Base-by-base conservation (phyloP, 345 rosid species). In the Aegle marmelos region DNA sequence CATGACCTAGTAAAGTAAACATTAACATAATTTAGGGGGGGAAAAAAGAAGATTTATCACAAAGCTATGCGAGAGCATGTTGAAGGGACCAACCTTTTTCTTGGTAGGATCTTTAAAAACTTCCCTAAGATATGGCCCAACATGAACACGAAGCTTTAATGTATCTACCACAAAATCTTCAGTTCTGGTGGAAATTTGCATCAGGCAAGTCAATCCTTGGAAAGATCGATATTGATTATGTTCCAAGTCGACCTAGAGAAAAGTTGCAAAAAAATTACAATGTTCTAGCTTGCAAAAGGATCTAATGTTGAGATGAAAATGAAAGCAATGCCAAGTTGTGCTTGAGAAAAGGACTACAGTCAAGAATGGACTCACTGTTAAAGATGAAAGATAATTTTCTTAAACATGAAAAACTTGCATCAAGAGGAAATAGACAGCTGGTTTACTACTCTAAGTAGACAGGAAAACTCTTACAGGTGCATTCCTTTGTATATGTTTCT, bases 151-250 rank as follows among this genome's bases (percentile, higher is more conserved):
- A 78, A 96, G 97, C 93, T 96, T 96, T 69, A 94, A 85, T 9
- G 95, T 89, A 83, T 96, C 98, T 53, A 96, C 84, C 39, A 96
- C 75, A 84, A 85, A 96, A 84, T 96, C 98, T 86, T 94, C 98
- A 1, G 86, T 88, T 88, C 98, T 87, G 28, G 99, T 94, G 64
- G 98, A 96, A 82, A 96, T 89, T 92, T 96, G 99, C 90, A 96
- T 96, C 88, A 94, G 86, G 86, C 99, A 95, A 63, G 98, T 93
- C 85, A 93, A 77, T 64, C 99, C 99, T 91, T 91, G 99, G 76
- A 93, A 95, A 48, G 98, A 91, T 65, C 98, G 92, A 86, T 95
- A 95, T 34, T 93, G 98, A 82, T 95, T 95, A 83, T 95, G 98
- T 84, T 95, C 99, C 90, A 95, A 79, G 85, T 95, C 99, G 80